These are phyloP conservation scores for Vitis rupestris DNA, from an alignment of 164 flowering plant genomes.

Conservation along the genomic window DNA sequence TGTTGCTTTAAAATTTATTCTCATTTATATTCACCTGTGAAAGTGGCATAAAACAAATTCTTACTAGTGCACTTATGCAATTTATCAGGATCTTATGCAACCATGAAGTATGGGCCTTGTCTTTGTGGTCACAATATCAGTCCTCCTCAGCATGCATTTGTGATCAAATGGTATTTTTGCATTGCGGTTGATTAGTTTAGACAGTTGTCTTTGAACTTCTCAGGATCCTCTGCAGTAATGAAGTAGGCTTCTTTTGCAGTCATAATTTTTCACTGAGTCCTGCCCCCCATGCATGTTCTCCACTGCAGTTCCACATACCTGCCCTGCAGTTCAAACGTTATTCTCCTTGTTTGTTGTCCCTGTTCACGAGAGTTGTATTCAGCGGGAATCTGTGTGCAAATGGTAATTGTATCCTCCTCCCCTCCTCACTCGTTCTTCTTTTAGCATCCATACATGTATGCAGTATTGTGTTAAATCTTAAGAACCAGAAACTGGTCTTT, in stretches of 20 bases:
- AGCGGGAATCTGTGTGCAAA: not conserved
- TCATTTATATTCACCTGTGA: no score
- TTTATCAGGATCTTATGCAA: constrained; percentile 1
- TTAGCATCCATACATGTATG: not conserved
- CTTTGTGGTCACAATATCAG: not conserved
- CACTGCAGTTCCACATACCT: not conserved
- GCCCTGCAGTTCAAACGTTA: not conserved
- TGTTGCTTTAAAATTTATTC: no score
- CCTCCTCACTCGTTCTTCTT: not conserved
- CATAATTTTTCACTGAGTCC: not conserved
- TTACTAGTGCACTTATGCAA: not conserved
- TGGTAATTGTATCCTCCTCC: not conserved
- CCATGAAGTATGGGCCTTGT: not conserved
- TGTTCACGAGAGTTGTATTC: not conserved
- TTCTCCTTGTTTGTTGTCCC: not conserved
- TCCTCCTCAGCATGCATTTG: constrained; percentile 3
- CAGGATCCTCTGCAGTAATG: not conserved
- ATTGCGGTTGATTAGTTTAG: not conserved
- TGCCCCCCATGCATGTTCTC: not conserved
- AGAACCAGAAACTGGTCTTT: not conserved
- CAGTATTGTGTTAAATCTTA: constrained; percentile 1
- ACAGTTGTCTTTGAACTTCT: not conserved
- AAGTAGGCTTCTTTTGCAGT: not conserved
- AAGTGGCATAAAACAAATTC: not conserved
- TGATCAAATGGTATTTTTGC: not conserved